Evolutionary conservation across 345 rosid genomes (phyloP).

Genomic region (Populus ilicifolia): DNA sequence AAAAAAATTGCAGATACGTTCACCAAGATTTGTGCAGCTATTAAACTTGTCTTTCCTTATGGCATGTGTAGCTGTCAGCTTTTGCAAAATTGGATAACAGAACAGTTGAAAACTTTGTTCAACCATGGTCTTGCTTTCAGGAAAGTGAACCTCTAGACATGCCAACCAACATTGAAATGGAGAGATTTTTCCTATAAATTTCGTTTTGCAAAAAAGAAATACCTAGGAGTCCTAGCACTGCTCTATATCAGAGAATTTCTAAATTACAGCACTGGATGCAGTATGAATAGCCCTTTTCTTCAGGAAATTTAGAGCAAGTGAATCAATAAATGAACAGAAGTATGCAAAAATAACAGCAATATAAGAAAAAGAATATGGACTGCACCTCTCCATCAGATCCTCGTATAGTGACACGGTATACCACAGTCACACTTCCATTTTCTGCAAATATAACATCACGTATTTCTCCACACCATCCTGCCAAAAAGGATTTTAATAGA

Average conservation of each 20-base stretch:
- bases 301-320: neutral
- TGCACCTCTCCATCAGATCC: conserved; percentile 96
- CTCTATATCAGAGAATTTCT: neutral
- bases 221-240: neutral
- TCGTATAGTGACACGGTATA: conserved; percentile 85
- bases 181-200: neutral
- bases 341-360: neutral
- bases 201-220: neutral
- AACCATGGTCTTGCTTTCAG: neutral
- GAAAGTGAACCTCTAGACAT: neutral
- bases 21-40: neutral
- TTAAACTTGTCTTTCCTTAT: neutral
- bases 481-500: neutral
- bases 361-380: conserved; percentile 6
- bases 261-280: neutral
- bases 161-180: neutral
- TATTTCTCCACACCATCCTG: conserved; percentile 99
- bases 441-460: conserved; percentile 91
- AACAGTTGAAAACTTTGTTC: neutral
- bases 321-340: neutral
- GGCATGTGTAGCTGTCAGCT: neutral
- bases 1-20: neutral
- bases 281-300: neutral
- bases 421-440: conserved; percentile 82
- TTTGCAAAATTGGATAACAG: neutral